Evolutionary conservation across 257 asterid genomes (phyloP).

Genomic region (Rauvolfia tetraphylla): DNA sequence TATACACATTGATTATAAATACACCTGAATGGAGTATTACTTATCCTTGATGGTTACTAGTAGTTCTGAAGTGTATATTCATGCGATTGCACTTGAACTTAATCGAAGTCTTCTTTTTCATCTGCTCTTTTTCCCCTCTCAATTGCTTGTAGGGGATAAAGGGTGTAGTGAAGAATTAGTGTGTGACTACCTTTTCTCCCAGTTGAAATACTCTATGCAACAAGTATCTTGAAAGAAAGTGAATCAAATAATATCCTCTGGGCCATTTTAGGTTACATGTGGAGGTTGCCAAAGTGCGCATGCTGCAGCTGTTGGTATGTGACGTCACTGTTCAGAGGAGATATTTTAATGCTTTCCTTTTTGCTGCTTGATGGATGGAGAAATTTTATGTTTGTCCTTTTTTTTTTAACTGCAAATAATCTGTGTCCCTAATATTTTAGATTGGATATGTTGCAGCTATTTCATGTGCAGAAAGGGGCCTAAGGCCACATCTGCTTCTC

Average conservation of each 20-base stretch:
- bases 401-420: background rate
- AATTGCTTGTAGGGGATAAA: background rate
- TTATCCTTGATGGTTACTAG: background rate
- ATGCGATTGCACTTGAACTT: background rate
- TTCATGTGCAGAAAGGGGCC: slow-evolving; percentile 86
- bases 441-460: slow-evolving; percentile 56
- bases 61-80: background rate
- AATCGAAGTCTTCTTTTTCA: background rate
- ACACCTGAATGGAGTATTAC: background rate
- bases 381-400: slow-evolving; percentile 5
- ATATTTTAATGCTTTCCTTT: background rate
- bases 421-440: slow-evolving; percentile 17
- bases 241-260: slow-evolving; percentile 15
- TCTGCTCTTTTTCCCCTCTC: background rate
- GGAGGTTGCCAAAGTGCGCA: slow-evolving; percentile 99
- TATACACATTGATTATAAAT: background rate
- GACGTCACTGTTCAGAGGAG: slow-evolving; percentile 11
- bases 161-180: background rate
- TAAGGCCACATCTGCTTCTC: slow-evolving; percentile 79
- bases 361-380: background rate
- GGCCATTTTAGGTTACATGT: slow-evolving; percentile 74
- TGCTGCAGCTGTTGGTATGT: slow-evolving; percentile 92
- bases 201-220: background rate
- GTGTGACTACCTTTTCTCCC: background rate
- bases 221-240: slow-evolving; percentile 1